Percentiles rank a stretch among this genome's conserved stretches.
These are phyloP conservation scores for Umbelopsis vinacea DNA, from an alignment of 192 early-diverging fungal species.

Conservation along the genomic window DNA sequence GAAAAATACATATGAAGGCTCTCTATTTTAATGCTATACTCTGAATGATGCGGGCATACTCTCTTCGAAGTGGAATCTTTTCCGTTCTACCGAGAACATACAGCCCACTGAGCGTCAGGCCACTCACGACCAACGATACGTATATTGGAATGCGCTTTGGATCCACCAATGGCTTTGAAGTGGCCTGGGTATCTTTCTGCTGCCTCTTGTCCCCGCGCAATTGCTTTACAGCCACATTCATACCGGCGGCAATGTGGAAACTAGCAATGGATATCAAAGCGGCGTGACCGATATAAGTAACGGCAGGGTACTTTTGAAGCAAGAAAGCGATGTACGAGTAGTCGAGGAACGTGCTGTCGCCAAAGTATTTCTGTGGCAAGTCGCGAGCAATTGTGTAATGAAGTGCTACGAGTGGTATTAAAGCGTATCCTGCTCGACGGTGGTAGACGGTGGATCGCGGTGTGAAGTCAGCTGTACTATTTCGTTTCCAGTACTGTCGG, in stretches of 20 bases:
- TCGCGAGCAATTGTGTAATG: constrained; percentile 29
- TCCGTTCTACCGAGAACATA: constrained; percentile 1
- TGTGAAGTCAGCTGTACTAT: background rate
- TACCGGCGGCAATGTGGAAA: constrained; percentile 31
- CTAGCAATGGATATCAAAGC: constrained; percentile 13
- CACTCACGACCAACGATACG: background rate
- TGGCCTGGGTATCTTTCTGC: background rate
- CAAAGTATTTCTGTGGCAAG: constrained; percentile 28
- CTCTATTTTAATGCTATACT: background rate
- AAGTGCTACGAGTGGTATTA: constrained; percentile 30
- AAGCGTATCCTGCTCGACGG: constrained; percentile 13
- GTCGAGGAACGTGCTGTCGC: constrained; percentile 40
- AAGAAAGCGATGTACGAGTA: constrained; percentile 33
- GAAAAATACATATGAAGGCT: too few relatives aligned
- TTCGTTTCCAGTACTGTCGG: constrained; percentile 12
- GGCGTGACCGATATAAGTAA: constrained; percentile 27
- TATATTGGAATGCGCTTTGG: background rate
- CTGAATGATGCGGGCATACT: constrained; percentile 3
- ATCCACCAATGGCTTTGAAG: background rate
- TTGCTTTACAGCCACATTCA: background rate
- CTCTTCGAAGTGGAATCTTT: background rate
- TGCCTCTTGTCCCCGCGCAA: background rate
- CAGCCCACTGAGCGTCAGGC: background rate
- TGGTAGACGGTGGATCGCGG: constrained; percentile 10
- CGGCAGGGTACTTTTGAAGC: constrained; percentile 29